phyloP scores from a whole-genome alignment of 2,329 filamentous ascomycete species.

The Salinomyces thailandicus region DNA sequence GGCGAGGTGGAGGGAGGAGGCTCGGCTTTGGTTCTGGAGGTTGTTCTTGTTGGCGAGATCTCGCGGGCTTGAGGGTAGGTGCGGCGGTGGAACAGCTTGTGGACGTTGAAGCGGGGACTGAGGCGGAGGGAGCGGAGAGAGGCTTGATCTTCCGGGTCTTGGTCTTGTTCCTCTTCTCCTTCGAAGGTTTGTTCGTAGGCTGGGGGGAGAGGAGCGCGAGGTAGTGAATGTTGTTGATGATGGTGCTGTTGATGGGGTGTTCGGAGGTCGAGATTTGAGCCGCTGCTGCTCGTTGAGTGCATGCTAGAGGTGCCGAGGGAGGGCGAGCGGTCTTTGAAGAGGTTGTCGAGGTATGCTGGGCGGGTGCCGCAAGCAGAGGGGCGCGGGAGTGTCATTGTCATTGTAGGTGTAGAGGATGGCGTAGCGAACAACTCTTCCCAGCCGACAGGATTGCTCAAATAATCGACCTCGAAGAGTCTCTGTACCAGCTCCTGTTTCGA shows the following conservation, averaged over 20 bases:
- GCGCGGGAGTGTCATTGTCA: conserved; percentile 17
- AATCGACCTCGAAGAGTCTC: too few species aligned
- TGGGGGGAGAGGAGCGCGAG: conserved; percentile 13
- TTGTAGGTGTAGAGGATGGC: conserved; percentile 6
- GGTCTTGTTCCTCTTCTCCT: too few species aligned
- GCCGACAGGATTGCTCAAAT: too few species aligned
- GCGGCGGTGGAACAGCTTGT: conserved; percentile 16
- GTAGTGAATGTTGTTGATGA: not conserved
- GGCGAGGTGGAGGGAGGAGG: too few species aligned
- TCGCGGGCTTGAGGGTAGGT: conserved; percentile 16
- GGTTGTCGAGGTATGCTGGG: conserved; percentile 23
- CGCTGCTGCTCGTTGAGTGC: conserved; percentile 22
- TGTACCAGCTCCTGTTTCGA: too few species aligned
- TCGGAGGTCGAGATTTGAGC: too few species aligned
- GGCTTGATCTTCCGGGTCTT: conserved; percentile 10
- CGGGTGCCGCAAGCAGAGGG: conserved; percentile 14
- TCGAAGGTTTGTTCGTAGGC: conserved; percentile 20
- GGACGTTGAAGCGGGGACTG: conserved; percentile 13
- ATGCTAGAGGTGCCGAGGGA: conserved; percentile 10
- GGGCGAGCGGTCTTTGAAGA: conserved; percentile 17
- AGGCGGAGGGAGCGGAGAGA: conserved; percentile 7
- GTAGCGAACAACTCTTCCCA: too few species aligned
- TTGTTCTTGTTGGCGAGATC: too few species aligned
- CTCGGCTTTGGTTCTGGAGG: too few species aligned
- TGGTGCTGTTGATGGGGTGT: conserved; percentile 12